Percentiles rank a stretch among this genome's conserved stretches.
phyloP scores from a whole-genome alignment of 2,329 filamentous ascomycete genomes.

The Colletotrichum sp. region DNA sequence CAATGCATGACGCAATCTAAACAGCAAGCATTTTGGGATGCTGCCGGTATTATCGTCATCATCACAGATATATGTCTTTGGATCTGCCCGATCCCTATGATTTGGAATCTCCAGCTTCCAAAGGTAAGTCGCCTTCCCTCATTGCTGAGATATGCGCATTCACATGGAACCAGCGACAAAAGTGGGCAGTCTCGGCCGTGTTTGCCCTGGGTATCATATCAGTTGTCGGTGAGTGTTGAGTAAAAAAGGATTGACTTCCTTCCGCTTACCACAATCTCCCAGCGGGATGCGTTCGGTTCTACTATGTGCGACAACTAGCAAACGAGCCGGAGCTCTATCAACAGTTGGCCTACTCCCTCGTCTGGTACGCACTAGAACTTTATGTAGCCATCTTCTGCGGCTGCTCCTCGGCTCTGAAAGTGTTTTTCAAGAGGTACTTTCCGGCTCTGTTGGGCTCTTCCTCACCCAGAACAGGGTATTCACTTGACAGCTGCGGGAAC shows the following conservation, averaged over 20 bases:
- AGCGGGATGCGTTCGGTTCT: slow-evolving; percentile 7
- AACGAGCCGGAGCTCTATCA: background rate
- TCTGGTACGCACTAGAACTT: background rate
- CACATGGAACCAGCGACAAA: background rate
- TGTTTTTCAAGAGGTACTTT: background rate
- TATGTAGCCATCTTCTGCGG: slow-evolving; percentile 8
- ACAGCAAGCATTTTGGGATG: background rate
- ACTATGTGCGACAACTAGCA: background rate
- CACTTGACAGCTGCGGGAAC: background rate
- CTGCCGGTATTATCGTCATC: background rate
- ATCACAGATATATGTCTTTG: slow-evolving; percentile 4
- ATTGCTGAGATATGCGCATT: background rate
- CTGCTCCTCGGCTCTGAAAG: background rate
- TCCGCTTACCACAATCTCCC: background rate
- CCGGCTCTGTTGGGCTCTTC: background rate
- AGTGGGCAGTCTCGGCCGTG: background rate
- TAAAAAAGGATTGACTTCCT: background rate
- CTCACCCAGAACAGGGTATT: background rate
- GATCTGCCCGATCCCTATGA: background rate
- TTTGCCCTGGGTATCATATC: background rate
- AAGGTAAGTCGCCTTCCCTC: background rate
- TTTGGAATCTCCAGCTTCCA: background rate
- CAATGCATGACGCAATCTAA: background rate
- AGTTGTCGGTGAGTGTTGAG: background rate
- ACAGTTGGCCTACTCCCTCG: background rate